phyloP scores from a whole-genome alignment of 805 yeast genomes.

The Metschnikowia dekortorum region DNA sequence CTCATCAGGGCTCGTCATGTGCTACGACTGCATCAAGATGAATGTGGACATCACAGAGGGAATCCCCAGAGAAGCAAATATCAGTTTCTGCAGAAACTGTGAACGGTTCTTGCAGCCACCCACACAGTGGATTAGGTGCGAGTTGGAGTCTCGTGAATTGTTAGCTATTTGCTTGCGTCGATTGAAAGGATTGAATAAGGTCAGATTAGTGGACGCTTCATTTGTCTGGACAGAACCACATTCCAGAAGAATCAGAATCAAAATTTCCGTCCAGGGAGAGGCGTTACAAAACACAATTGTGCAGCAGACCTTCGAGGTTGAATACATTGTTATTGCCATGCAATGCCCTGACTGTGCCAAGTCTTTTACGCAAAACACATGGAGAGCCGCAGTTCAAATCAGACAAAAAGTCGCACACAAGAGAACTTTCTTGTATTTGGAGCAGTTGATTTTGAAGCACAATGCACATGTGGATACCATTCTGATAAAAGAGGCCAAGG shows the following conservation, averaged over 20 bases:
- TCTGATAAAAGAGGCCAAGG: slow-evolving; percentile 86
- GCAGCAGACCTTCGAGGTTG: slow-evolving; percentile 93
- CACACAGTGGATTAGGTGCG: slow-evolving; percentile 85
- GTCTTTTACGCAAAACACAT: slow-evolving; percentile 91
- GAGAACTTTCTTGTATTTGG: slow-evolving; percentile 92
- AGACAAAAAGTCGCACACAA: slow-evolving; percentile 97
- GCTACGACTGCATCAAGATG: slow-evolving; percentile 93
- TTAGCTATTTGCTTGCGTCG: slow-evolving; percentile 86
- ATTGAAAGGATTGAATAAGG: slow-evolving; percentile 81
- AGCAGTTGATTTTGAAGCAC: slow-evolving; percentile 88
- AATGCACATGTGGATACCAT: slow-evolving; percentile 93
- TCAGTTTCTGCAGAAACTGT: slow-evolving; percentile 95
- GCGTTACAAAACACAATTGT: slow-evolving; percentile 88
- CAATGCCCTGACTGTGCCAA: slow-evolving; percentile 99
- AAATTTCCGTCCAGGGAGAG: slow-evolving; percentile 94
- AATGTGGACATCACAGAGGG: slow-evolving; percentile 93
- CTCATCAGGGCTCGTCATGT: slow-evolving; percentile 87
- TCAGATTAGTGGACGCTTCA: slow-evolving; percentile 85
- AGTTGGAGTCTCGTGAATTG: slow-evolving; percentile 86
- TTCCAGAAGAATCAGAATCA: slow-evolving; percentile 87
- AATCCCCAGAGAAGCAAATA: slow-evolving; percentile 84
- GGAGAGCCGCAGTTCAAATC: slow-evolving; percentile 97
- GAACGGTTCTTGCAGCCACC: slow-evolving; percentile 96
- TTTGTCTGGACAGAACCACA: slow-evolving; percentile 99
- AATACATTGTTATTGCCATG: slow-evolving; percentile 87